Evolutionary conservation across 176 grass and related monocot species (phyloP), one percentile per base, ranked within the genome.

Genomic region (Urochloa ruziziensis): DNA sequence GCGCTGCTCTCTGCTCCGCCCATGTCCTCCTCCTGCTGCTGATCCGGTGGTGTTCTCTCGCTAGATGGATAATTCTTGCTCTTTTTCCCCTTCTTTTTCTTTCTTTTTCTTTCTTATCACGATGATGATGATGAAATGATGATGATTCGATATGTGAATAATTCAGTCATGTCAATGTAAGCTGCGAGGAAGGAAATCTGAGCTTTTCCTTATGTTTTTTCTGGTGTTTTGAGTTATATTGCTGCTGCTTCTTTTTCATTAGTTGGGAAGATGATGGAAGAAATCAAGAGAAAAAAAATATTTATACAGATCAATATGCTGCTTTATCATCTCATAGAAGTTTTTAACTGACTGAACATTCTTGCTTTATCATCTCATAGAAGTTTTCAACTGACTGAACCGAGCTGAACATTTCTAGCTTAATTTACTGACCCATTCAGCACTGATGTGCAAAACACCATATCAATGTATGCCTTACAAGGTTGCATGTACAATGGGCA

Each of bases 91-190:
- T 88, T 51, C 16, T n/a, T 54, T 30, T 59, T 24, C 62, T 4
- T 42, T 52, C 17, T n/a, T 47, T 44, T 62, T 0, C 52, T 73
- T 88, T 86, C 57, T 87, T 68, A 86, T 80, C 74, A 90, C 89
- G 67, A 87, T 84, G 44, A 66, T 36, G 77, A 40, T 40, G 39
- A 80, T 67, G 77, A 77, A 59, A 75, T 25, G 62, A 63, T 56
- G 62, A 62, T 67, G 89, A 90, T 90, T 90, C 34, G 68, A 90
- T 83, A 90, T 90, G 89, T 90, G 89, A 90, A 90, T 90, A 90
- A 90, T 90, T 83, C 79, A 67, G 88, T 90, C 52, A 74, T 86
- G 73, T 75, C 77, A 59, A 75, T 87, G 84, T 87, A 91, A 80
- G 74, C 80, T 83, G 84, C 69, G 80, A 83, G 59, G 79, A 75